Conservation (phyloP, 2,329 filamentous ascomycete species). For the Pezicula neosporulosa region DNA sequence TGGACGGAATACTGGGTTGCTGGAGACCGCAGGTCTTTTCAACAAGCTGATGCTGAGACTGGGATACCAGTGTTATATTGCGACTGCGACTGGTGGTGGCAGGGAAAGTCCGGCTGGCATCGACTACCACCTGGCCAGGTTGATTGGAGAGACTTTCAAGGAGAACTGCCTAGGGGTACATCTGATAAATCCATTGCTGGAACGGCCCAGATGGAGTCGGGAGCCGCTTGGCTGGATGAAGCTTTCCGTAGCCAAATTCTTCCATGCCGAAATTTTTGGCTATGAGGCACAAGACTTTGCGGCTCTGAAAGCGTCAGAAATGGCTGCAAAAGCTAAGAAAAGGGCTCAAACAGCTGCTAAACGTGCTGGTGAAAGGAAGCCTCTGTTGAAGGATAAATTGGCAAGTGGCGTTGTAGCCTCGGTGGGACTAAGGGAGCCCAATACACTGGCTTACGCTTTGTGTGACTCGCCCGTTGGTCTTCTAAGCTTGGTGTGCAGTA, state of each 20-base stretch:
- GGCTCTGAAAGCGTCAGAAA: constrained; percentile 28
- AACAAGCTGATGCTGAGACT: constrained; percentile 57
- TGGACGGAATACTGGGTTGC: constrained; percentile 37
- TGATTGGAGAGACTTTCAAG: constrained; percentile 44
- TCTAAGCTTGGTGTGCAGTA: constrained; percentile 49
- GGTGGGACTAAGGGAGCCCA: constrained; percentile 21
- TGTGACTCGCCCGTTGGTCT: constrained; percentile 60
- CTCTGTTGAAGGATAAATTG: constrained; percentile 3
- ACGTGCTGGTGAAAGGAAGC: background rate
- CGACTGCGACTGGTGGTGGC: constrained; percentile 49
- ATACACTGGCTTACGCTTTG: constrained; percentile 53
- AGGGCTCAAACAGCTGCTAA: background rate
- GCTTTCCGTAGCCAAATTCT: constrained; percentile 49
- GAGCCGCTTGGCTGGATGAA: constrained; percentile 49
- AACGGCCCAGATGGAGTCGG: constrained; percentile 40
- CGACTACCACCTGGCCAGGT: constrained; percentile 46
- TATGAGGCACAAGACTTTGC: constrained; percentile 51
- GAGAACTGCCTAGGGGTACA: constrained; percentile 56
- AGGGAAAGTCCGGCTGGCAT: constrained; percentile 42
- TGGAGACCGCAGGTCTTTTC: constrained; percentile 53
- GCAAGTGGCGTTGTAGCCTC: constrained; percentile 11
- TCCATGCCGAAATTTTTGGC: constrained; percentile 49
- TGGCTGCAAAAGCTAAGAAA: background rate
- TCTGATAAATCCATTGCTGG: constrained; percentile 54
- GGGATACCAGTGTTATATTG: constrained; percentile 56